These are phyloP conservation scores for sweet orange (Citrus sinensis) DNA, from an alignment of 345 rosid species.

Conservation along the genomic window DVS_A1.0 CM039165.1:35256001-35256500, in stretches of 20 bases:
- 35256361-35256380: slow-evolving; percentile 77
- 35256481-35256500: slow-evolving; percentile 86
- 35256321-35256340: slow-evolving; percentile 84
- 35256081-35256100: slow-evolving; percentile 75
- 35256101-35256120: slow-evolving; percentile 97
- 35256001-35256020: slow-evolving; percentile 26
- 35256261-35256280: slow-evolving; percentile 73
- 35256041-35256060: slow-evolving; percentile 13
- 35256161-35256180: slow-evolving; percentile 91
- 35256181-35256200: slow-evolving; percentile 71
- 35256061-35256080: slow-evolving; percentile 20
- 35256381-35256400: slow-evolving; percentile 65
- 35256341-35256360: slow-evolving; percentile 89
- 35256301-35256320: slow-evolving; percentile 78
- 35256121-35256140: slow-evolving; percentile 92
- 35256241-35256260: slow-evolving; percentile 91
- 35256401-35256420: slow-evolving; percentile 82
- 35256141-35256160: slow-evolving; percentile 74
- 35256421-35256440: slow-evolving; percentile 76
- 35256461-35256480: slow-evolving; percentile 88
- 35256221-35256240: slow-evolving; percentile 84
- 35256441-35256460: slow-evolving; percentile 90
- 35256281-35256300: slow-evolving; percentile 77
- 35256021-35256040: slow-evolving; percentile 19
- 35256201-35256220: slow-evolving; percentile 80